phyloP scores from a whole-genome alignment of 1,284 basidiomycete species.

The Singerocomus inundabilis region DNA sequence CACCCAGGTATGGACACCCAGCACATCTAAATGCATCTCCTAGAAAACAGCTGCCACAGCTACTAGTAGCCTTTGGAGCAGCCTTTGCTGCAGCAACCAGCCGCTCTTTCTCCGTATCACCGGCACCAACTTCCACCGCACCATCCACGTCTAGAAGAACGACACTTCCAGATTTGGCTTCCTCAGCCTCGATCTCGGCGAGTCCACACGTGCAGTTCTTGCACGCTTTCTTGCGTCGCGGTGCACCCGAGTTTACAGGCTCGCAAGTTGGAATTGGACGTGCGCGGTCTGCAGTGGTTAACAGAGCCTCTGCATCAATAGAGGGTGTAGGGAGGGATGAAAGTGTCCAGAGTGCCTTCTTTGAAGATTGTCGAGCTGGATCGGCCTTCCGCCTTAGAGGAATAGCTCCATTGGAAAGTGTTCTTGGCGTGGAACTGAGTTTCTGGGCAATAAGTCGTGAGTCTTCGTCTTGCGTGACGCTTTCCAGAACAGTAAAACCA shows the following conservation, averaged over 20 bases:
- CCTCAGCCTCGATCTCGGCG: conserved; percentile 87
- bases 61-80: conserved; percentile 85
- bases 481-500: conserved; percentile 60
- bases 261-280: conserved; percentile 69
- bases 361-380: conserved; percentile 60
- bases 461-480: conserved; percentile 36
- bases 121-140: conserved; percentile 61
- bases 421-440: conserved; percentile 45
- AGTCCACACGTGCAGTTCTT: conserved; percentile 93
- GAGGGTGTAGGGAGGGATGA: conserved; percentile 56
- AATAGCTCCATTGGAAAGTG: conserved; percentile 42
- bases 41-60: conserved; percentile 97
- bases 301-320: conserved; percentile 76
- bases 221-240: conserved; percentile 85
- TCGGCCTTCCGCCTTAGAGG: conserved; percentile 51
- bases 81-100: conserved; percentile 62
- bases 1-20: conserved; percentile 94
- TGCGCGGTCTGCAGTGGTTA: conserved; percentile 70
- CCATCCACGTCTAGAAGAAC: conserved; percentile 62
- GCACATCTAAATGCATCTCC: conserved; percentile 98
- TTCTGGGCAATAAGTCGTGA: conserved; percentile 60
- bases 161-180: conserved; percentile 57
- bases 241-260: conserved; percentile 49
- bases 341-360: conserved; percentile 79
- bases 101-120: conserved; percentile 60